phyloP scores from a whole-genome alignment of 768 basidiomycete species.

The Mycena vitilis region DNA sequence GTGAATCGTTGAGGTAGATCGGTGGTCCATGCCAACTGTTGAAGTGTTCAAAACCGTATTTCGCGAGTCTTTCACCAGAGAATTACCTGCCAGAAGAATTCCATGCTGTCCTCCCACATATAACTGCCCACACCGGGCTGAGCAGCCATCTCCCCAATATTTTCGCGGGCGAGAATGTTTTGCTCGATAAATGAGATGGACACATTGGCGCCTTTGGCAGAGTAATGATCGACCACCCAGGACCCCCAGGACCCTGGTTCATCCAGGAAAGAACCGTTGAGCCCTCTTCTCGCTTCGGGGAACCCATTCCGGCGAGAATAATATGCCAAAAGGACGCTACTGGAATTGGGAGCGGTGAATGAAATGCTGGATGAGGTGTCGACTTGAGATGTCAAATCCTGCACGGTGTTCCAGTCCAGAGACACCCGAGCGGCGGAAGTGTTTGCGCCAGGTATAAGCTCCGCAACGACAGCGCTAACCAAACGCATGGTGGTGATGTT shows the following conservation, averaged over 20 bases:
- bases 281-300: slow-evolving; percentile 32
- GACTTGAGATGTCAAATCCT: slow-evolving; percentile 31
- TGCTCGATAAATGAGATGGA: slow-evolving; percentile 31
- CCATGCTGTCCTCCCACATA: slow-evolving; percentile 37
- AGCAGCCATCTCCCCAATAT: slow-evolving; percentile 27
- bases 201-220: slow-evolving; percentile 29
- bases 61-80: slow-evolving; percentile 1
- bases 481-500: slow-evolving; percentile 32
- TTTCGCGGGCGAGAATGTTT: slow-evolving; percentile 28
- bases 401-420: slow-evolving; percentile 34
- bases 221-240: slow-evolving; percentile 36
- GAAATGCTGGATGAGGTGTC: slow-evolving; percentile 16
- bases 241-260: slow-evolving; percentile 36
- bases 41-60: too few relatives aligned
- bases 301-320: slow-evolving; percentile 35
- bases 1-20: slow-evolving; percentile 29
- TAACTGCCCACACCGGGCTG: slow-evolving; percentile 35
- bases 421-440: slow-evolving; percentile 23
- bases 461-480: slow-evolving; percentile 33
- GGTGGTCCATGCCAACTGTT: slow-evolving; percentile 21
- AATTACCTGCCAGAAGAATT: slow-evolving; percentile 29
- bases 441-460: slow-evolving; percentile 28
- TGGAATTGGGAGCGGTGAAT: slow-evolving; percentile 32
- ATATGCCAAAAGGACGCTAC: slow-evolving; percentile 33
- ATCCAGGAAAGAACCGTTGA: slow-evolving; percentile 25